Evolutionary conservation across 1,284 basidiomycete species (phyloP).

Genomic region (Mycena citricolor): DNA sequence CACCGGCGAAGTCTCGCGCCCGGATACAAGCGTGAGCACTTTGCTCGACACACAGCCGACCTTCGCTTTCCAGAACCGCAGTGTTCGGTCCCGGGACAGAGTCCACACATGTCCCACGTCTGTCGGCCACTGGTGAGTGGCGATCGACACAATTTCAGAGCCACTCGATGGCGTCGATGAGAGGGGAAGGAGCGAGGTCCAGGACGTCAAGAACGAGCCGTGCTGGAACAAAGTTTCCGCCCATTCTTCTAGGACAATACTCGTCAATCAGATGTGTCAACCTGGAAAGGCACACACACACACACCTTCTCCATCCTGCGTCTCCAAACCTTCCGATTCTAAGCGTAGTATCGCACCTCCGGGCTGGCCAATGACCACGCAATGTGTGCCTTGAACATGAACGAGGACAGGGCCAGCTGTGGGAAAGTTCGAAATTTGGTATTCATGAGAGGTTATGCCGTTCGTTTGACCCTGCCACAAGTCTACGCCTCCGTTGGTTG

Average conservation of each 20-base stretch:
- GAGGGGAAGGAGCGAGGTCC: constrained; percentile 66
- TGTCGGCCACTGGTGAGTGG: constrained; percentile 69
- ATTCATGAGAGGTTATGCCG: constrained; percentile 66
- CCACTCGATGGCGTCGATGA: constrained; percentile 44
- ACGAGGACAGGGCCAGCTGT: constrained; percentile 52
- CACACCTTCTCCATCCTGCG: constrained; percentile 56
- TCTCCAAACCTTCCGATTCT: constrained; percentile 57
- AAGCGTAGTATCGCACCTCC: constrained; percentile 75
- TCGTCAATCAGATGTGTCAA: constrained; percentile 9
- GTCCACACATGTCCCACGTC: constrained; percentile 77
- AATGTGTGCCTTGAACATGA: constrained; percentile 69
- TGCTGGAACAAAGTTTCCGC: constrained; percentile 62
- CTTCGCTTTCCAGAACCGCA: constrained; percentile 80
- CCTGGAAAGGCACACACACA: constrained; percentile 14
- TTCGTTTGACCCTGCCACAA: constrained; percentile 59
- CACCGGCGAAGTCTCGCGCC: constrained; percentile 37
- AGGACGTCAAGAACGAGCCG: constrained; percentile 58
- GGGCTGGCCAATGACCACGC: constrained; percentile 62
- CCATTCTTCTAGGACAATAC: constrained; percentile 67
- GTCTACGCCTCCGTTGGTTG: constrained; percentile 49
- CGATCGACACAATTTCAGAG: constrained; percentile 63
- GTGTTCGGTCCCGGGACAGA: constrained; percentile 82
- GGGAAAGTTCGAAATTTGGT: constrained; percentile 57
- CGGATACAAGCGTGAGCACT: constrained; percentile 40
- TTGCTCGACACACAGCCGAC: constrained; percentile 68